Evolutionary conservation across 345 rosid species (phyloP), one percentile per base, ranked within the genome.

Genomic region (Populus deltoides): DNA sequence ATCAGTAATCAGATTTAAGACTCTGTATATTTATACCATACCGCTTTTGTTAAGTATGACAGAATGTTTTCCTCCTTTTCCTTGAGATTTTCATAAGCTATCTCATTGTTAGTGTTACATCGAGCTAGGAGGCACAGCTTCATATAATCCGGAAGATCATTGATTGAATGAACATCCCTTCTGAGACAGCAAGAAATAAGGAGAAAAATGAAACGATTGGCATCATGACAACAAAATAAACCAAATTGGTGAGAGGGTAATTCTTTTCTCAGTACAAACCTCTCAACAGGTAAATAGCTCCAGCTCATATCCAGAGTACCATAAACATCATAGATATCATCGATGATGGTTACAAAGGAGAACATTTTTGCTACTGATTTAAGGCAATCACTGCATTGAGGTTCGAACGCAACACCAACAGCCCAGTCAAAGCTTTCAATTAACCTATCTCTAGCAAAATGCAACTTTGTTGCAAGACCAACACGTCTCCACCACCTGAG

Each of bases 121-220:
- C 83, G 73, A 5, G 81, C 85, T 1, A 82, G 49, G 68, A 83
- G 84, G 53, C 86, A 78, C 43, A 77, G 24, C 70, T 83, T 82
- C 88, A 83, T 79, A 41, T 71, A 83, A 12, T 78, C 70, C 0
- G 90, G 90, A 39, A 85, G 76, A 49, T 75, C n/a, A 5, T 77
- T 24, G 27, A 78, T 47, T 12, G 73, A 75, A 16, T 59, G 27
- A 2, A 78, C 67, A 25, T 86, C 88, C 83, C 88, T 81, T 38
- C 88, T 81, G 59, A 53, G 6, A 53, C 24, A 53, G 8, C 59
- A n/a, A 53, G 59, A 18, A 53, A 53, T 20, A 18, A 18, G 15
- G 57, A 0, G 57, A 18, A 1, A 57, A 57, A 3, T 47, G 20
- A 39, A 22, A 38, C 12, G 18, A 68, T 68, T 39, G 16, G 2